Percentiles rank a stretch among this genome's conserved stretches.
Conservation (phyloP, 108 stramenopile species). For the Skeletonema tropicum region DNA sequence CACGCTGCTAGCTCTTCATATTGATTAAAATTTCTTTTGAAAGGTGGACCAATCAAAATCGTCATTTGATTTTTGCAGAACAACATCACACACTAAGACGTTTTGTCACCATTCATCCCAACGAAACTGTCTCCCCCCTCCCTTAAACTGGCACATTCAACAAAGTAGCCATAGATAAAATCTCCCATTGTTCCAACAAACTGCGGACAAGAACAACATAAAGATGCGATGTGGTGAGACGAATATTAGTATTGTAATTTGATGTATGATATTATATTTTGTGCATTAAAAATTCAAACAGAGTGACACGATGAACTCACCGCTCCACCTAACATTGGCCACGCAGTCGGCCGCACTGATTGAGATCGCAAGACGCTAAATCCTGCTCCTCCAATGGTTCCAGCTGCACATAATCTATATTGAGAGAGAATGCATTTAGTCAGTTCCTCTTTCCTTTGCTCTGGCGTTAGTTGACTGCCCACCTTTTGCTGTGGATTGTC, state of each 20-base stretch:
- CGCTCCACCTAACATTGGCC: conserved; percentile 47
- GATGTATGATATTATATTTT: too few relatives aligned
- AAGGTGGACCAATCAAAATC: too few relatives aligned
- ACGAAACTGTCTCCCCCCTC: background rate
- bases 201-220: background rate
- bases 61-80: too few relatives aligned
- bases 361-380: conserved; percentile 20
- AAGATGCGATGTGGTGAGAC: background rate
- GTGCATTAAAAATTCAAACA: too few relatives aligned
- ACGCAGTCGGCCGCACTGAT: conserved; percentile 21
- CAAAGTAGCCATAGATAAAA: conserved; percentile 46
- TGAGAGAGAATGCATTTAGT: conserved; percentile 46
- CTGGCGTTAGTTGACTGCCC: conserved; percentile 7
- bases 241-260: too few relatives aligned
- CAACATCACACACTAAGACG: too few relatives aligned
- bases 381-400: conserved; percentile 34
- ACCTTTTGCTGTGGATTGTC: background rate
- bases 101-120: background rate
- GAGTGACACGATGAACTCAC: background rate
- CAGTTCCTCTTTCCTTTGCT: conserved; percentile 32
- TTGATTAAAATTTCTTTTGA: too few relatives aligned
- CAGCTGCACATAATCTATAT: conserved; percentile 42
- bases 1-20: too few relatives aligned
- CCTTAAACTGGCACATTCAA: conserved; percentile 43
- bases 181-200: conserved; percentile 49